Evolutionary conservation across 129 eudicot genomes (phyloP).

Genomic region (Solidago caesia): DNA sequence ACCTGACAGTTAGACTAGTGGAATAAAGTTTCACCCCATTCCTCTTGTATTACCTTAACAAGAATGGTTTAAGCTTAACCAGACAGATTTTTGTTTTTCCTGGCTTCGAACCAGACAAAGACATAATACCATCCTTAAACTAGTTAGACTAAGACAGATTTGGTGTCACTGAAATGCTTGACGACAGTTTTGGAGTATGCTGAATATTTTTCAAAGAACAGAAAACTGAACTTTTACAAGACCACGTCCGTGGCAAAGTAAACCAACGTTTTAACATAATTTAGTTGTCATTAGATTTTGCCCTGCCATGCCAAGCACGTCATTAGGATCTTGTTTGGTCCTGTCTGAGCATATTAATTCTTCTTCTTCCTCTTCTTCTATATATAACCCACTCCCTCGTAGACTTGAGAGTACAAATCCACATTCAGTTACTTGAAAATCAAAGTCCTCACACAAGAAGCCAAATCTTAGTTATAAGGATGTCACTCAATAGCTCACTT

Average conservation of each 20-base stretch:
- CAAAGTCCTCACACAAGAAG: neutral
- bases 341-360: neutral
- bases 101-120: neutral
- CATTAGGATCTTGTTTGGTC: neutral
- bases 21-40: neutral
- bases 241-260: constrained; percentile 16
- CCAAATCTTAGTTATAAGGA: constrained; percentile 11
- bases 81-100: too few species aligned
- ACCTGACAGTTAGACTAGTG: neutral
- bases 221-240: neutral
- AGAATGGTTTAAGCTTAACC: neutral
- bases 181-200: constrained; percentile 16
- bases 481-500: constrained; percentile 2
- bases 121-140: constrained; percentile 1
- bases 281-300: neutral
- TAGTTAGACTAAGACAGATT: neutral
- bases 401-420: neutral
- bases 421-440: neutral
- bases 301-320: constrained; percentile 19
- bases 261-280: neutral
- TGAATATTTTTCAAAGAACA: neutral
- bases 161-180: neutral
- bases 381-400: constrained; percentile 1
- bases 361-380: neutral
- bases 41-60: neutral